Evolutionary conservation across 768 basidiomycete genomes (phyloP).

Genomic region (Lentinula guzmanii): DNA sequence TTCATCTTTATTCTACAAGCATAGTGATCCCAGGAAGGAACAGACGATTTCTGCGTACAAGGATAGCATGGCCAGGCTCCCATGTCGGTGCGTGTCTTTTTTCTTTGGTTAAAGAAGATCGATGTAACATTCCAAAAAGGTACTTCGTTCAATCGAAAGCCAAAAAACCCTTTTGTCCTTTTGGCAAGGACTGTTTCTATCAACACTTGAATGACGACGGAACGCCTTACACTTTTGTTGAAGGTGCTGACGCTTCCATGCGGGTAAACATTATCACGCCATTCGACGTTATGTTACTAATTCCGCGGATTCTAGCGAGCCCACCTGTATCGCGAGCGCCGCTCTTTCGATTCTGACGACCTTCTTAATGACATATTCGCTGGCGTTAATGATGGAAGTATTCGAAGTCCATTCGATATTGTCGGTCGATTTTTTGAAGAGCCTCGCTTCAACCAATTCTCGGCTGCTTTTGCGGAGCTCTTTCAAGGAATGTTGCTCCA

Average conservation of each 20-base stretch:
- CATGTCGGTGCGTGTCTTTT: slow-evolving; percentile 49
- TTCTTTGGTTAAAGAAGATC: not conserved
- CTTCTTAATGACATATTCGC: not conserved
- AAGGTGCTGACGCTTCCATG: slow-evolving; percentile 53
- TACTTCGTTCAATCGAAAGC: slow-evolving; percentile 54
- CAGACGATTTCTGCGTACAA: slow-evolving; percentile 53
- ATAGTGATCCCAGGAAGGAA: slow-evolving; percentile 47
- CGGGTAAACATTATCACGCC: slow-evolving; percentile 28
- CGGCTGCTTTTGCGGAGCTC: not conserved
- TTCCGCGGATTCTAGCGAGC: not conserved
- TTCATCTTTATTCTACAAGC: slow-evolving; percentile 60
- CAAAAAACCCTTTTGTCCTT: slow-evolving; percentile 60
- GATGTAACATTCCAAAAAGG: slow-evolving; percentile 24
- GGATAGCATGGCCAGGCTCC: slow-evolving; percentile 63
- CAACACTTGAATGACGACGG: slow-evolving; percentile 66
- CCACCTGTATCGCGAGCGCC: not conserved
- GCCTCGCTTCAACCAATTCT: not conserved
- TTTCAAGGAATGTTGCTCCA: not conserved
- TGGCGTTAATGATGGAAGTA: not conserved
- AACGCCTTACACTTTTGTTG: slow-evolving; percentile 45
- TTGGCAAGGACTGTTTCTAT: slow-evolving; percentile 80
- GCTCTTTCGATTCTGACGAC: not conserved
- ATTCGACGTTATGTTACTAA: not conserved
- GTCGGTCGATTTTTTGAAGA: not conserved
- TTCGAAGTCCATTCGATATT: slow-evolving; percentile 1